These are phyloP conservation scores for Russula olivacea DNA, from an alignment of 768 basidiomycete genomes.

Conservation along the genomic window DNA sequence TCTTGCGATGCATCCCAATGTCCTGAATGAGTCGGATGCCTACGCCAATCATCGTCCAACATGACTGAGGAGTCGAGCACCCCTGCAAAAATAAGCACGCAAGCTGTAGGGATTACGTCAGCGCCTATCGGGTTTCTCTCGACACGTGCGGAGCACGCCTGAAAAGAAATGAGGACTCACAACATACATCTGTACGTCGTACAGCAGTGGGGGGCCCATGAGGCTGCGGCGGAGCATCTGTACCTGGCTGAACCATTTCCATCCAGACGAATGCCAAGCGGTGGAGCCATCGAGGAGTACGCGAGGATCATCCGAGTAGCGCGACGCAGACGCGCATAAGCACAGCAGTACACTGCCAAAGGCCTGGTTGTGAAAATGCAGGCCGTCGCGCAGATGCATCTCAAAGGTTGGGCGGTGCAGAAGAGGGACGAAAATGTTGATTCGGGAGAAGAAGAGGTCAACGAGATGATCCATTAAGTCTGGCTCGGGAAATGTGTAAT, in stretches of 20 bases:
- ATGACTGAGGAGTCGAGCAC: slow-evolving; percentile 43
- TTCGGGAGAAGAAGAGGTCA: slow-evolving; percentile 42
- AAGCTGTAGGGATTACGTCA: slow-evolving; percentile 30
- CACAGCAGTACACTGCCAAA: slow-evolving; percentile 46
- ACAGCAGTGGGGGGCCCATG: slow-evolving; percentile 51
- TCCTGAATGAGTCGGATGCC: slow-evolving; percentile 72
- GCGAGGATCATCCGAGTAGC: slow-evolving; percentile 49
- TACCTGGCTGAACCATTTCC: slow-evolving; percentile 54
- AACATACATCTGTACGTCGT: slow-evolving; percentile 65
- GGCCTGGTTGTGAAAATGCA: slow-evolving; percentile 38
- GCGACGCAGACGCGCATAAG: slow-evolving; percentile 45
- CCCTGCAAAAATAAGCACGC: slow-evolving; percentile 39
- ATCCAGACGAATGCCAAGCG: slow-evolving; percentile 35
- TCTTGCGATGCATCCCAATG: slow-evolving; percentile 62
- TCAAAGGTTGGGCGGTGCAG: slow-evolving; percentile 46
- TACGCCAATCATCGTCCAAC: slow-evolving; percentile 54
- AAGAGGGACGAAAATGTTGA: slow-evolving; percentile 41
- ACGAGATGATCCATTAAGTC: slow-evolving; percentile 40
- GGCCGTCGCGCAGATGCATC: slow-evolving; percentile 32
- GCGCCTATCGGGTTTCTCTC: slow-evolving; percentile 21
- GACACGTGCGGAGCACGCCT: slow-evolving; percentile 25
- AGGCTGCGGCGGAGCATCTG: slow-evolving; percentile 54
- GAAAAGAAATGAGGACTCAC: slow-evolving; percentile 34
- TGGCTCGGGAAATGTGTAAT: slow-evolving; percentile 30
- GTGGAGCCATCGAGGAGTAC: slow-evolving; percentile 33